Evolutionary conservation across 1,284 basidiomycete species (phyloP), one percentile per base, ranked within the genome.

Genomic region (Amylostereum chailletii): DNA sequence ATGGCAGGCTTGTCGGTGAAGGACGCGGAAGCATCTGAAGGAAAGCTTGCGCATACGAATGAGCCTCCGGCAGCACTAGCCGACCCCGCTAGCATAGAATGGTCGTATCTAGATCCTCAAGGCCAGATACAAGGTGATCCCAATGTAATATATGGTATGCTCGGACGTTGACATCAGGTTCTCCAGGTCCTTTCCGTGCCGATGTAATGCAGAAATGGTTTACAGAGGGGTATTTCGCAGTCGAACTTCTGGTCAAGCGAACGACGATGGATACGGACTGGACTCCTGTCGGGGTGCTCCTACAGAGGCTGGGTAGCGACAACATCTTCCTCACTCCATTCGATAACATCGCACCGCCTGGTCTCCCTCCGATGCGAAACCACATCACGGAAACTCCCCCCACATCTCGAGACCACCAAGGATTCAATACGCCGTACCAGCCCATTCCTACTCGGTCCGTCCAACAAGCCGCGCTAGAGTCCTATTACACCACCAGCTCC

Each of bases 131-230:
- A 97, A 79, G 94, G 93, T 83, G 57, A 57, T 70, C 54, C 10
- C 3, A 49, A 27, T 37, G 31, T 36, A 30, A 9, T 44, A 19
- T 19, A 19, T 19, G 19, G 19, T 19, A 19, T 19, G 19, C 19
- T 19, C 19, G 19, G 19, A 19, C 36, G 30, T 34, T 33, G 11
- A 36, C 27, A 33, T 27, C 33, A 33, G 42, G 34, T 44, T 55
- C 50, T 53, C 2, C 54, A 93, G 92, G 93, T 47, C 95, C 95
- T 2, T 99, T 98, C 75, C 77, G 78, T 40, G 92, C 89, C 30
- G 80, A 86, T 54, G 65, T 89, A 53, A 98, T 99, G 95, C 94
- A 98, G 69, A 90, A 91, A 58, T 98, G 95, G 95, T 89, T 85
- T 65, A 83, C 90, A 49, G 89, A 88, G 61, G 86, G 86, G 10